Conservation (phyloP, 73 alveolate genomes). For the Diophrys appendiculata region DNA sequence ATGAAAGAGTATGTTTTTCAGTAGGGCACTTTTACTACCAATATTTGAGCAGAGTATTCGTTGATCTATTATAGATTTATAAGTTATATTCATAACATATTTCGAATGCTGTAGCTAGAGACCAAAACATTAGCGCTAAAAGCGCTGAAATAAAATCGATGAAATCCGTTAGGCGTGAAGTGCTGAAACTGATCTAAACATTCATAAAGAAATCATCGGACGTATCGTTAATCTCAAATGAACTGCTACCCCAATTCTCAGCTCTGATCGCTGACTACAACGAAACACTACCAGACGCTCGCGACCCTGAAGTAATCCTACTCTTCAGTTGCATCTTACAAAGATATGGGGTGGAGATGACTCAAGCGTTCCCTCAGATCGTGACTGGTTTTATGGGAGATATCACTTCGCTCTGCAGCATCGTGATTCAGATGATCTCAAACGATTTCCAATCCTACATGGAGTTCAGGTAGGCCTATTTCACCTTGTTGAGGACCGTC, state of each 20-base stretch:
- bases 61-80: slow-evolving; percentile 72
- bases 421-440: slow-evolving; percentile 86
- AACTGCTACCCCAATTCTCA: slow-evolving; percentile 75
- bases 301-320: slow-evolving; percentile 95
- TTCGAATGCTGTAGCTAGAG: slow-evolving; percentile 50
- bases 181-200: slow-evolving; percentile 67
- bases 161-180: slow-evolving; percentile 78
- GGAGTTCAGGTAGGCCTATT: slow-evolving; percentile 92
- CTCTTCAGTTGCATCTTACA: slow-evolving; percentile 84
- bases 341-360: slow-evolving; percentile 68
- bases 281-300: slow-evolving; percentile 78
- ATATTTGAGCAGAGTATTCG: slow-evolving; percentile 68
- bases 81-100: slow-evolving; percentile 72
- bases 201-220: slow-evolving; percentile 52
- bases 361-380: too few relatives aligned
- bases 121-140: slow-evolving; percentile 21
- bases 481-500: slow-evolving; percentile 81
- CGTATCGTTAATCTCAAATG: slow-evolving; percentile 33
- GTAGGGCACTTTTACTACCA: slow-evolving; percentile 85
- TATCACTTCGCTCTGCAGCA: slow-evolving; percentile 74
- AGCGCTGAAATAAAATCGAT: slow-evolving; percentile 64
- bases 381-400: slow-evolving; percentile 76
- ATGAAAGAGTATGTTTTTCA: slow-evolving; percentile 85
- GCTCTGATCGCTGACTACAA: slow-evolving; percentile 81
- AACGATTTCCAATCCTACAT: slow-evolving; percentile 89